Percentiles rank a stretch among this genome's conserved stretches.
phyloP scores from a whole-genome alignment of 1,284 basidiomycete species.

The Pascua sp. region DNA sequence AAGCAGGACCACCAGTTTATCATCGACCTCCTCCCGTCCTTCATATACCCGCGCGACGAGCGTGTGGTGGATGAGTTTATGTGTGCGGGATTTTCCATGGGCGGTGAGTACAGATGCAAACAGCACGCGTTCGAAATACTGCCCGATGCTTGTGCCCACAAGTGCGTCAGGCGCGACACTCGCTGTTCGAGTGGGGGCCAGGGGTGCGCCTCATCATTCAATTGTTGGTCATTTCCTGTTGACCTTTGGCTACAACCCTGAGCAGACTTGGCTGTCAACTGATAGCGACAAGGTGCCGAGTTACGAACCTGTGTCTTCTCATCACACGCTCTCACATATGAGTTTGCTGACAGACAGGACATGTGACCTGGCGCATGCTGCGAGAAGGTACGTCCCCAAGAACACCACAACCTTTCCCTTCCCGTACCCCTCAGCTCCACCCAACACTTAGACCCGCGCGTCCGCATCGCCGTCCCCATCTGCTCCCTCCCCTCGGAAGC shows the following conservation, averaged over 20 bases:
- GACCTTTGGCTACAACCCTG: no score
- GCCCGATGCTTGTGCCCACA: no score
- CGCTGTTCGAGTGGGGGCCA: no score
- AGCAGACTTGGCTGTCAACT: no score
- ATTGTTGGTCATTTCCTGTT: no score
- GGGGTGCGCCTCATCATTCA: no score
- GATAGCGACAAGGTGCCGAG: no score
- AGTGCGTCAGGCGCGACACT: no score
- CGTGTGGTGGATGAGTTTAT: slow-evolving; percentile 65
- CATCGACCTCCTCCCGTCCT: slow-evolving; percentile 73
- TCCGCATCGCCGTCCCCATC: slow-evolving; percentile 13
- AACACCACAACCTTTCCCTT: not conserved
- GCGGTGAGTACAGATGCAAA: slow-evolving; percentile 47
- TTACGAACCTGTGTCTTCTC: no score
- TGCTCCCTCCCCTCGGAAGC: slow-evolving; percentile 8
- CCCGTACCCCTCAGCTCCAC: no score
- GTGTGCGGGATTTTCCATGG: slow-evolving; percentile 54
- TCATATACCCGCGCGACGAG: slow-evolving; percentile 71
- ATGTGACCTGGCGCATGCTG: slow-evolving; percentile 15
- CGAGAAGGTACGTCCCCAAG: slow-evolving; percentile 50
- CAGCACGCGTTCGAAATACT: no score
- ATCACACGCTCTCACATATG: no score
- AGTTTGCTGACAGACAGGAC: not conserved
- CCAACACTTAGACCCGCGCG: not conserved
- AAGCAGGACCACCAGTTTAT: slow-evolving; percentile 66